A percentile compares a stretch with the other conserved stretches of the same genome.
These are phyloP conservation scores for Saturnispora silvae DNA, from an alignment of 805 yeast genomes.

Conservation along the genomic window DNA sequence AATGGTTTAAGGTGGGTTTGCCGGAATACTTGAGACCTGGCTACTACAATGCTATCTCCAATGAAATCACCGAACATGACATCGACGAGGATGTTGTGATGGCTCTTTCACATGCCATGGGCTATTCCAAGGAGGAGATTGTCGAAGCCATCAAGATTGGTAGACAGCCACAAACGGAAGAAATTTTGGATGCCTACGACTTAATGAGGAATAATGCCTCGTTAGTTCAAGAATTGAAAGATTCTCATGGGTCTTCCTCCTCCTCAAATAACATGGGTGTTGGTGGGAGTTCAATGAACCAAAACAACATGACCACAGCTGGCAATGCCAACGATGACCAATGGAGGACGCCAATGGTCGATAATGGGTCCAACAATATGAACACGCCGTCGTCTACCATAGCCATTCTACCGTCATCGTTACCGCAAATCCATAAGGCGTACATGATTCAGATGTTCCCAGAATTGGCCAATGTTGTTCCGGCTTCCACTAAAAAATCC, in stretches of 20 bases:
- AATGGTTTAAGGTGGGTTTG: slow-evolving; percentile 79
- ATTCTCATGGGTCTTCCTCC: too few relatives aligned
- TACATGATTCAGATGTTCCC: slow-evolving; percentile 51
- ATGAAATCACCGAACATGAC: slow-evolving; percentile 25
- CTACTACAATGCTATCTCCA: slow-evolving; percentile 18
- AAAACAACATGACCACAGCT: too few relatives aligned
- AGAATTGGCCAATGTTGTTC: slow-evolving; percentile 26
- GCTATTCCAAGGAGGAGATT: slow-evolving; percentile 78
- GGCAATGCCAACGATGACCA: slow-evolving; percentile 9
- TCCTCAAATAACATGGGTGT: too few relatives aligned
- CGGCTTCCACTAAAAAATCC: slow-evolving; percentile 63
- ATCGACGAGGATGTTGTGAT: slow-evolving; percentile 68
- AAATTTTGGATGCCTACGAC: slow-evolving; percentile 77
- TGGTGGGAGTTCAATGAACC: too few relatives aligned
- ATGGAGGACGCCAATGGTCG: slow-evolving; percentile 25
- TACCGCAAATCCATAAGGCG: slow-evolving; percentile 91
- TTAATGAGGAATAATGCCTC: slow-evolving; percentile 71
- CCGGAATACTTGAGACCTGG: slow-evolving; percentile 70
- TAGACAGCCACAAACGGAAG: slow-evolving; percentile 43
- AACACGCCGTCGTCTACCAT: slow-evolving; percentile 67
- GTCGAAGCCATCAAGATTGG: slow-evolving; percentile 45
- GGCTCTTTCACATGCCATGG: slow-evolving; percentile 74
- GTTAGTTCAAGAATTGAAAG: slow-evolving; percentile 56
- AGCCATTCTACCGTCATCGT: slow-evolving; percentile 85
- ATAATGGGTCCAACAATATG: slow-evolving; percentile 19